Conservation (phyloP, 2,329 filamentous ascomycete species). For the Trichoderma atroviride region DNA sequence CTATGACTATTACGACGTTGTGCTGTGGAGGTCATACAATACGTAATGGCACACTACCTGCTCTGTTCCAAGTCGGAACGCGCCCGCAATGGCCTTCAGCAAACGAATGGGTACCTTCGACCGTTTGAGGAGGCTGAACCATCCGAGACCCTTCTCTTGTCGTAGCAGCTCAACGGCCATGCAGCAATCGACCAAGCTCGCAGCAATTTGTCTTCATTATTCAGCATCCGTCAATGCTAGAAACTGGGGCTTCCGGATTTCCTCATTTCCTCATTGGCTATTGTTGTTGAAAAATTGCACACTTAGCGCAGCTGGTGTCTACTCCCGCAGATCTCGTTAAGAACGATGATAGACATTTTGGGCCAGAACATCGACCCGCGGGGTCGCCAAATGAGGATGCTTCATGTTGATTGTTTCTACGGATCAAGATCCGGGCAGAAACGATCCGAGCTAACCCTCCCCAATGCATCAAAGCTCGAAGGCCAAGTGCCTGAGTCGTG, state of each 20-base stretch:
- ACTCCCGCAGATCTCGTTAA: neutral
- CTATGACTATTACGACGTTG: neutral
- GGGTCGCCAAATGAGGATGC: neutral
- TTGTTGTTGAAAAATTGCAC: neutral
- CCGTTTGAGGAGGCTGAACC: neutral
- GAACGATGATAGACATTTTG: neutral
- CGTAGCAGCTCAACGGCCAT: neutral
- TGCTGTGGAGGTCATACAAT: neutral
- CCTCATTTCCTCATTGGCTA: slow-evolving; percentile 10
- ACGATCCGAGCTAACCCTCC: neutral
- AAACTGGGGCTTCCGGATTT: slow-evolving; percentile 18
- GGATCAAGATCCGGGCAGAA: neutral
- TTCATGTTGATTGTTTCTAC: neutral
- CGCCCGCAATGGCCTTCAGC: neutral
- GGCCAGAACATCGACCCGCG: neutral
- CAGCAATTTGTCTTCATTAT: neutral
- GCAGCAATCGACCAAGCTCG: neutral
- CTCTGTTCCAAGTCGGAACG: neutral
- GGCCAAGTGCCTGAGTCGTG: neutral
- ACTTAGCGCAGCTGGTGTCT: neutral
- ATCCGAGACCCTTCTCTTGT: slow-evolving; percentile 20
- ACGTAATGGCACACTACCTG: neutral
- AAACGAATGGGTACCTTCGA: neutral
- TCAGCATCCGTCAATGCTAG: neutral
- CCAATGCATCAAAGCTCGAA: neutral